phyloP scores from a whole-genome alignment of 768 basidiomycete species.

The Coprinopsis sp. region DNA sequence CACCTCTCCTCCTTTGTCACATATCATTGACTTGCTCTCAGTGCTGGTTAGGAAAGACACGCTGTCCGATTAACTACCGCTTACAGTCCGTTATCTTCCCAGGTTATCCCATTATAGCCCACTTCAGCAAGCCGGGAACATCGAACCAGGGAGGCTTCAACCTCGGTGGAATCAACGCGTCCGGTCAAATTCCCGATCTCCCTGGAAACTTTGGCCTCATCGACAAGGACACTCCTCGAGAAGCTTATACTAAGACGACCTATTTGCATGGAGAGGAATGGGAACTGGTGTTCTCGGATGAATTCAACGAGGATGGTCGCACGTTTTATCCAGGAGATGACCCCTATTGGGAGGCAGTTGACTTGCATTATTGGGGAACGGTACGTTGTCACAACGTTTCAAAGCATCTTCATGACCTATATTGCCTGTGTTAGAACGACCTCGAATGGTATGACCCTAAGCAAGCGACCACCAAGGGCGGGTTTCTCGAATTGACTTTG shows the following conservation, averaged over 20 bases:
- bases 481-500: conserved; percentile 64
- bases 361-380: conserved; percentile 55
- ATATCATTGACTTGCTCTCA: no score
- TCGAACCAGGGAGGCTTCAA: conserved; percentile 48
- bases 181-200: conserved; percentile 56
- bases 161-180: conserved; percentile 59
- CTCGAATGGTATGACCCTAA: conserved; percentile 68
- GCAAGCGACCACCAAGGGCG: conserved; percentile 49
- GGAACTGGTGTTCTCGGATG: conserved; percentile 61
- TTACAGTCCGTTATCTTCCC: no score
- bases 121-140: conserved; percentile 29
- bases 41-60: no score
- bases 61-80: no score
- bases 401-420: not conserved
- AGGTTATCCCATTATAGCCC: conserved; percentile 41
- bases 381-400: conserved; percentile 24
- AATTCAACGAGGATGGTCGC: conserved; percentile 63
- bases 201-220: conserved; percentile 53
- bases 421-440: conserved; percentile 50
- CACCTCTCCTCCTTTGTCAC: not conserved
- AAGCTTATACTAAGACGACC: conserved; percentile 41
- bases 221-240: conserved; percentile 62
- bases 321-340: conserved; percentile 58
- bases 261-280: conserved; percentile 42
- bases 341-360: conserved; percentile 47